These are phyloP conservation scores for Glebionis coronaria DNA, from an alignment of 129 eudicot species.

Conservation along the genomic window DNA sequence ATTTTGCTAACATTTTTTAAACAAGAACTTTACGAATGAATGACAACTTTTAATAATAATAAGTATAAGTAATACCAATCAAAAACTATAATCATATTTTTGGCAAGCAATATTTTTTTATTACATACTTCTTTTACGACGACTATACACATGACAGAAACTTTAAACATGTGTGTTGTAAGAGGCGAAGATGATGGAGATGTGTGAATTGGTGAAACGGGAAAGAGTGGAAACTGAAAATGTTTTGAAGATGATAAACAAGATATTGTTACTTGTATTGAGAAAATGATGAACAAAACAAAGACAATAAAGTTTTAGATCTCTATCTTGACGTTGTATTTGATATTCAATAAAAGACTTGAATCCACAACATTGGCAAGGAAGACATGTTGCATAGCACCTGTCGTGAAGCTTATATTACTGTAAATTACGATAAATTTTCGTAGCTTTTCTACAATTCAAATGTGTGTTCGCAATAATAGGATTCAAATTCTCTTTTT, in stretches of 20 bases:
- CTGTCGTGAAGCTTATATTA: not conserved
- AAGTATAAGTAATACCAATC: too few species aligned
- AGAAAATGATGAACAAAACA: slow-evolving; percentile 11
- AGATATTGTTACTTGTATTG: slow-evolving; percentile 46
- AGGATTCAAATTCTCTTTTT: not conserved
- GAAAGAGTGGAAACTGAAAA: slow-evolving; percentile 42
- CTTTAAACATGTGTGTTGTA: too few species aligned
- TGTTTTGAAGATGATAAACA: slow-evolving; percentile 43
- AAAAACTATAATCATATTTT: too few species aligned
- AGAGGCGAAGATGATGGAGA: slow-evolving; percentile 39
- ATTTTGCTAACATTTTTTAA: too few species aligned
- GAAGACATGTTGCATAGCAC: not conserved
- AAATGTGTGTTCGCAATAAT: too few species aligned
- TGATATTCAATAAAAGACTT: not conserved
- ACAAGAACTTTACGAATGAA: too few species aligned
- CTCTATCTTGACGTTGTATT: slow-evolving; percentile 11
- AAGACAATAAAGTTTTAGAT: slow-evolving; percentile 11
- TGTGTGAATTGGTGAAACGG: slow-evolving; percentile 50
- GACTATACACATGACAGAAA: too few species aligned
- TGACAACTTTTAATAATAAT: too few species aligned
- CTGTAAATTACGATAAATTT: slow-evolving; percentile 20
- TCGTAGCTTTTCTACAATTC: not conserved
- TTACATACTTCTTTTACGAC: too few species aligned
- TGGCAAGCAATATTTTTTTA: too few species aligned
- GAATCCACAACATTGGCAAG: slow-evolving; percentile 14